phyloP scores from a whole-genome alignment of 1,284 basidiomycete genomes.

The Malassezia obtusa region DNA sequence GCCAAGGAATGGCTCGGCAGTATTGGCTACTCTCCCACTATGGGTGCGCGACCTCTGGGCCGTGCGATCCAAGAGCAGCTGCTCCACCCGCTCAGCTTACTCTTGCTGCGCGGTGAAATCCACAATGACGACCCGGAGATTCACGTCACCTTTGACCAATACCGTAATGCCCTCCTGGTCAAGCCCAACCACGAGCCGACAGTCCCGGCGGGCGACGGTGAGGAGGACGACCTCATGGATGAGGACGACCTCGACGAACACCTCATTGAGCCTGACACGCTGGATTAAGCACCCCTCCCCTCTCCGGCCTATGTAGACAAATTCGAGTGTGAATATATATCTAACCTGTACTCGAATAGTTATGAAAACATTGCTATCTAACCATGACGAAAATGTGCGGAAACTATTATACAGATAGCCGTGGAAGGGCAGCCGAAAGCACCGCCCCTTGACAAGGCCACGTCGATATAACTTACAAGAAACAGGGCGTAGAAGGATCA shows the following conservation, averaged over 20 bases:
- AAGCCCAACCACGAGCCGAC: constrained; percentile 65
- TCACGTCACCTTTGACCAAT: constrained; percentile 68
- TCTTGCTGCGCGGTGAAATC: constrained; percentile 73
- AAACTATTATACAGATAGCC: too few species aligned
- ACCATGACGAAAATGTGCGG: too few species aligned
- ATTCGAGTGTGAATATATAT: not conserved
- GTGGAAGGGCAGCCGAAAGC: too few species aligned
- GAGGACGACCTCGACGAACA: constrained; percentile 26
- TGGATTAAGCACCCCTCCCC: constrained; percentile 4
- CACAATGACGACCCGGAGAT: constrained; percentile 67
- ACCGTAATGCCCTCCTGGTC: constrained; percentile 68
- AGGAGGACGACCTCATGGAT: constrained; percentile 40
- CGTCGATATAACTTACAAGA: too few species aligned
- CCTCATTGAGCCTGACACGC: constrained; percentile 22
- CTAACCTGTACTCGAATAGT: not conserved
- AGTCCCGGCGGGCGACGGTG: constrained; percentile 23
- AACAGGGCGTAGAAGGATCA: not conserved
- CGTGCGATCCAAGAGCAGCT: constrained; percentile 85
- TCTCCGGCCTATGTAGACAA: not conserved
- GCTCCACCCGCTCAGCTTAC: constrained; percentile 78
- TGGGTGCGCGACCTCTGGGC: constrained; percentile 71
- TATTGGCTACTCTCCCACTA: constrained; percentile 52
- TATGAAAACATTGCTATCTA: too few species aligned
- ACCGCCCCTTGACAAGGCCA: too few species aligned
- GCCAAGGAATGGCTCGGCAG: constrained; percentile 66